Evolutionary conservation across 1,139 yeast genomes (phyloP).

Genomic region (Sugiyamaella neomexicana): DNA sequence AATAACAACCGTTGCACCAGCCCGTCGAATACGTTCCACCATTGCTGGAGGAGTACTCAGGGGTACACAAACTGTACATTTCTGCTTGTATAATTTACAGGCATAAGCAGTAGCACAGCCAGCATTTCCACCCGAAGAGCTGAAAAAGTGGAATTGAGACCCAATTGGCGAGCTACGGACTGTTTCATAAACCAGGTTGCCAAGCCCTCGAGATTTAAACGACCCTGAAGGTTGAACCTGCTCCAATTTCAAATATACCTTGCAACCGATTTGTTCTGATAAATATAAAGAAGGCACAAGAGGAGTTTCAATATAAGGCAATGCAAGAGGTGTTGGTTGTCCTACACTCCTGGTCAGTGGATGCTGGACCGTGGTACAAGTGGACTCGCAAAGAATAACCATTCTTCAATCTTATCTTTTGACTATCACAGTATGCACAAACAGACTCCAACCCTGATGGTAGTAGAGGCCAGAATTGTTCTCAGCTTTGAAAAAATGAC

Average conservation of each 20-base stretch:
- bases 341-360: neutral
- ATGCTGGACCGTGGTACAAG: neutral
- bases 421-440: neutral
- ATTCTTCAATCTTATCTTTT: conserved; percentile 15
- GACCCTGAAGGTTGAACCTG: conserved; percentile 69
- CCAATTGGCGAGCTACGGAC: conserved; percentile 30
- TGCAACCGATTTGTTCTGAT: conserved; percentile 37
- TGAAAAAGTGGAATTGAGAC: conserved; percentile 50
- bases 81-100: conserved; percentile 43
- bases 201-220: conserved; percentile 57
- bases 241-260: conserved; percentile 60
- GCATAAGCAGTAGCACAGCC: conserved; percentile 74
- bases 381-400: conserved; percentile 3
- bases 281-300: conserved; percentile 36
- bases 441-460: no score
- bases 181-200: conserved; percentile 39
- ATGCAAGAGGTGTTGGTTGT: neutral
- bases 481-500: no score
- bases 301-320: conserved; percentile 39
- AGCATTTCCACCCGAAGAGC: conserved; percentile 82
- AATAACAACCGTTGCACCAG: conserved; percentile 58
- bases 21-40: conserved; percentile 46
- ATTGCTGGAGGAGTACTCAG: conserved; percentile 46
- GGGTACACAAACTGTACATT: conserved; percentile 70
- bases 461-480: no score